Percentiles rank a stretch among this genome's conserved stretches.
Conservation (phyloP, 177 flowering plant genomes). For the Telopea speciosissima region DNA sequence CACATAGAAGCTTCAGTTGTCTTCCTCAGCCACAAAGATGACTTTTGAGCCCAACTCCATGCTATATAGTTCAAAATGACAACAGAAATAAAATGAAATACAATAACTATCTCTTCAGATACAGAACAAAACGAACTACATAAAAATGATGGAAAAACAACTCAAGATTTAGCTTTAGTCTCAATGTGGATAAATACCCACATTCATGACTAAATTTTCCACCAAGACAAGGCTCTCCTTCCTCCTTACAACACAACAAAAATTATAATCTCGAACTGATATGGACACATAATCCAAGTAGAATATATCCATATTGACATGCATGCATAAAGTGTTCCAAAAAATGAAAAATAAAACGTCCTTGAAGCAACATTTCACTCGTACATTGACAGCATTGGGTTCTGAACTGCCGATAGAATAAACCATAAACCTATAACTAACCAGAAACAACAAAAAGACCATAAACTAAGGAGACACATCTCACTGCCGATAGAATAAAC, state of each 20-base stretch:
- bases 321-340: background rate
- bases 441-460: background rate
- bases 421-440: background rate
- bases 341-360: background rate
- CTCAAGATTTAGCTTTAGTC: background rate
- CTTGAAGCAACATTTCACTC: no score
- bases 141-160: background rate
- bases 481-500: background rate
- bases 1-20: background rate
- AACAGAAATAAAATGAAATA: no score
- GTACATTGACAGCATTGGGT: background rate
- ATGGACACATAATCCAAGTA: background rate
- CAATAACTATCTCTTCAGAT: background rate
- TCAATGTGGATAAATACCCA: background rate
- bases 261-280: background rate
- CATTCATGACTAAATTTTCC: background rate
- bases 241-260: background rate
- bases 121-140: background rate
- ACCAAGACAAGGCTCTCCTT: background rate
- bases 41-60: background rate
- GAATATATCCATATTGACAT: background rate
- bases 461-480: background rate
- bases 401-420: background rate
- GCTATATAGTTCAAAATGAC: no score
- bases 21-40: background rate